Evolutionary conservation across 2,329 filamentous ascomycete genomes (phyloP).

Genomic region (Immersiporthe knoxdaviesiana): DNA sequence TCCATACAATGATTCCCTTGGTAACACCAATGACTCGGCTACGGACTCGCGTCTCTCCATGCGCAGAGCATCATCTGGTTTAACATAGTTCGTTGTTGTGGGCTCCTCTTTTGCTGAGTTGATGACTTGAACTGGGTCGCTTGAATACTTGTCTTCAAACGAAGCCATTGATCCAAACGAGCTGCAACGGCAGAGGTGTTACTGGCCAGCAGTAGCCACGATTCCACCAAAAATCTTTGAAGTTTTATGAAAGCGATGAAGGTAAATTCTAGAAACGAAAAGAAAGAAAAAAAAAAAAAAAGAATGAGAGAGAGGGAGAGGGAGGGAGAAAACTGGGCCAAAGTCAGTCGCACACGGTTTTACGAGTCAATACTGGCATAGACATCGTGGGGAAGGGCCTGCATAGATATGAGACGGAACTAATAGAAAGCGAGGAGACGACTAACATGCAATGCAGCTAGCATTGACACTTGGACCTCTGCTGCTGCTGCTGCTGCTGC

Average conservation of each 20-base stretch:
- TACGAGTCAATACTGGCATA: not conserved
- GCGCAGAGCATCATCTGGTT: not conserved
- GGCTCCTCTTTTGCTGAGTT: not conserved
- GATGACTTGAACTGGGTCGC: conserved; percentile 6
- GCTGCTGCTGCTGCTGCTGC: no score
- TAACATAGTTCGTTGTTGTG: not conserved
- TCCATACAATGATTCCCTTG: conserved; percentile 21
- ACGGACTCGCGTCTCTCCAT: conserved; percentile 14
- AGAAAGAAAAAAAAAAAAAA: not conserved
- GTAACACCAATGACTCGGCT: conserved; percentile 18
- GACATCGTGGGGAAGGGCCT: conserved; percentile 5
- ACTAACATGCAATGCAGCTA: conserved; percentile 4
- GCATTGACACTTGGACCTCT: conserved; percentile 13
- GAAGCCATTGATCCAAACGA: conserved; percentile 13
- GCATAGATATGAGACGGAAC: conserved; percentile 13
- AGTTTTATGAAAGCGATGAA: no score
- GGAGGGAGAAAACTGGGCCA: not conserved
- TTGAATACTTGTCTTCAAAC: conserved; percentile 6
- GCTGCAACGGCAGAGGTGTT: not conserved
- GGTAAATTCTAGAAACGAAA: no score
- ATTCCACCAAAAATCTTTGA: not conserved
- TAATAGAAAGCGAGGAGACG: not conserved
- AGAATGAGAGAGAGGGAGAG: not conserved
- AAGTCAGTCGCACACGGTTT: not conserved
- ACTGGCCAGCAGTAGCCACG: conserved; percentile 20